Percentiles rank a stretch among this genome's conserved stretches.
These are phyloP conservation scores for Solanum pinnatisectum DNA, from an alignment of 257 asterid genomes.

Conservation along the genomic window DNA sequence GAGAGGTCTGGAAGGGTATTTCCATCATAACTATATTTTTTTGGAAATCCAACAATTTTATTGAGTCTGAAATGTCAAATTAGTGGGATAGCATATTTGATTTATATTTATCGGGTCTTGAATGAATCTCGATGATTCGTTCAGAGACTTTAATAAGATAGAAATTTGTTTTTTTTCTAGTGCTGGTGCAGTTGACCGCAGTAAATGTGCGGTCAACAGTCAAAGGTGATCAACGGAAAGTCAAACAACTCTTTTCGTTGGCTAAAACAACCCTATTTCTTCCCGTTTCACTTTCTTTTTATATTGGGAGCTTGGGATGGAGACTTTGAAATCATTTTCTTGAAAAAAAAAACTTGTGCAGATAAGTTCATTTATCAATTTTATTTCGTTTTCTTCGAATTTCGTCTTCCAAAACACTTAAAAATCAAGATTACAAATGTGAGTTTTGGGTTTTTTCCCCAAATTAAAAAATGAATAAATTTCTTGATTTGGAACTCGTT, in stretches of 20 bases:
- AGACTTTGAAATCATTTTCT: not conserved
- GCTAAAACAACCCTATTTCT: not conserved
- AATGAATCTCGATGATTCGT: not conserved
- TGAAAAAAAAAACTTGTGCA: too few species aligned
- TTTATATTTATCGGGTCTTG: not conserved
- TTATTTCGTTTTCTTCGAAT: too few species aligned
- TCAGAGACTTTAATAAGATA: too few species aligned
- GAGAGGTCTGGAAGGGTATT: not conserved
- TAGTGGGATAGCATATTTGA: not conserved
- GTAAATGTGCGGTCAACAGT: not conserved
- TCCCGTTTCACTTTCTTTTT: not conserved
- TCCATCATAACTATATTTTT: too few species aligned
- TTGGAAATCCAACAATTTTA: too few species aligned
- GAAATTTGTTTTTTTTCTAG: too few species aligned
- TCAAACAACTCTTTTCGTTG: not conserved
- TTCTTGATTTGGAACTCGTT: not conserved
- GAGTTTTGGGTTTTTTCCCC: not conserved
- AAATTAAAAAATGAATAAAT: too few species aligned
- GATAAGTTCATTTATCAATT: not conserved
- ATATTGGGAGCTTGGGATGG: not conserved
- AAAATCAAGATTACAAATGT: not conserved
- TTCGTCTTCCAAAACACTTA: not conserved
- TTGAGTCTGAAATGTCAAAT: not conserved
- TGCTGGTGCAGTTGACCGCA: not conserved
- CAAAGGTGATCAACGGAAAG: not conserved